Base-by-base conservation (phyloP, 2,329 filamentous ascomycete genomes). In the Aspergillus novoparasiticus region DNA sequence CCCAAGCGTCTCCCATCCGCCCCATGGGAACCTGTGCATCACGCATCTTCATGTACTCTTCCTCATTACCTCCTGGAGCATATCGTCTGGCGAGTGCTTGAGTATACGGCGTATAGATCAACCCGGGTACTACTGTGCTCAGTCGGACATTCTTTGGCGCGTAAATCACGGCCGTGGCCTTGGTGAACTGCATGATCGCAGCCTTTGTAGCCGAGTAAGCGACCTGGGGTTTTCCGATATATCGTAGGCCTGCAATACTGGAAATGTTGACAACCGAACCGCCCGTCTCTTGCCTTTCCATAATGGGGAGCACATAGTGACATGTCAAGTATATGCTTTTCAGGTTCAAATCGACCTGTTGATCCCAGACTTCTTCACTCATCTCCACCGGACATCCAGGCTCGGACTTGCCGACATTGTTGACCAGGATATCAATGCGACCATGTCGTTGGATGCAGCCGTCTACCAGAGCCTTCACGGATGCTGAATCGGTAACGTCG, bases 341-440 rank as follows among this genome's bases (percentile, higher is more conserved):
- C 21, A 88, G 75, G 66, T 87, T 87, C 46, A 87, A 72, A 11
- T 84, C 80, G 57, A 85, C 79, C 63, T 87, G 85, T 0, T 74
- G 62, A 66, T 87, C 81, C 85, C 85, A 87, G 0, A 78, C 68
- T 1, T 79, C 77, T 59, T 87, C 84, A 0, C 61, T 53, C 78
- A 87, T 82, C 0, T 71, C 74, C 0, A 80, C 84, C 0, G 85
- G 82, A 34, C 79, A 79, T 0, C 85, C 85, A 0, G 80, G 81
- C 62, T 87, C 85, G 0, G 82, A 85, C 58, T 81, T 81, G 2
- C 87, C 87, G 3, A 88, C 86, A 58, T 88, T 88, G 66, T 87
- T 87, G 19, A 89, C 72, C 0, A 89, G 75, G 26, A 89, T 84
- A 65, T 89, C 87, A 59, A 88, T 84, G 6, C 83, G 80, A 10